Evolutionary conservation across 441 rosid genomes (phyloP), one percentile per base, ranked within the genome.

Genomic region (Eutrema salsugineum): DNA sequence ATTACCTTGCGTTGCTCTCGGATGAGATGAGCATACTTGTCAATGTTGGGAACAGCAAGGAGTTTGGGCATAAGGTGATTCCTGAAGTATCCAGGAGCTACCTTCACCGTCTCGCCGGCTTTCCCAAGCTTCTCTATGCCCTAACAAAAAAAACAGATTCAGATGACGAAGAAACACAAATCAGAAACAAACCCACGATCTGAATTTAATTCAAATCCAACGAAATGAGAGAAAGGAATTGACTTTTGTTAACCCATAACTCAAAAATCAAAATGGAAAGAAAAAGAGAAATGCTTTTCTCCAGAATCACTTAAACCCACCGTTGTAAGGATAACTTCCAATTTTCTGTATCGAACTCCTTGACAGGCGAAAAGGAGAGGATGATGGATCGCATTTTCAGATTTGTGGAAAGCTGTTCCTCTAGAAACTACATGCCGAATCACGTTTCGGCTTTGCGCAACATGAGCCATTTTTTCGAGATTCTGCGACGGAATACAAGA

Each of bases 51-150:
- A 16, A 95, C 97, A 24, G 92, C 99, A 60, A 92, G 90, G 77
- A 95, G 81, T 79, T 92, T 95, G n/a, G 98, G 99, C 96, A 92
- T 92, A 53, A 95, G 86, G 54, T 91, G 93, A 76, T 95, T 92
- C 63, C 97, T 90, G 46, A 94, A 94, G 77, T 83, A 85, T 6
- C 98, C 99, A 10, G 99, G 97, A 67, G 96, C 94, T 56, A 95
- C 98, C 80, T 89, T 95, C 73, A 92, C 96, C 0, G 91, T 86
- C 77, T 92, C 88, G 56, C 97, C 99, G 0, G 92, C 90, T 77
- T 86, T 89, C 10, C 98, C 99, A 71, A 95, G 99, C 91, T 92
- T 95, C 58, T 95, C 96, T 57, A 95, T 81, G 47, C 79, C 88
- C 98, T 95, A 43, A 20, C 22, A 55, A 10, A 53, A 55, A 10